A percentile compares a stretch with the other conserved stretches of the same genome.
Evolutionary conservation across 2,329 filamentous ascomycete species (phyloP).

Genomic region (Ascochyta rabiei): DNA sequence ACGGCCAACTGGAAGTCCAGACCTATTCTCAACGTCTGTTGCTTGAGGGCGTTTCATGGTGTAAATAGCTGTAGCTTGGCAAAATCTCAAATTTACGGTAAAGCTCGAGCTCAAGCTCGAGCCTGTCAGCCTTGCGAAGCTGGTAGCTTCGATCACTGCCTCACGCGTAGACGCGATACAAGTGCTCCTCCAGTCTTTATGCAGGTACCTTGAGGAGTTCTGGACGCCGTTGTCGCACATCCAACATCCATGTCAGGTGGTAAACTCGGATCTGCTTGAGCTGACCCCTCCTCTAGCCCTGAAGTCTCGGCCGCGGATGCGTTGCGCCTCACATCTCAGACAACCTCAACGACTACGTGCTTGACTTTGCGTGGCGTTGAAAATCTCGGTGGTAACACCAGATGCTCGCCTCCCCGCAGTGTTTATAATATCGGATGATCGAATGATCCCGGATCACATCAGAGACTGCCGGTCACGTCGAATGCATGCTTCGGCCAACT

Average conservation of each 20-base stretch:
- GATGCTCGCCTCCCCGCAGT: conserved; percentile 26
- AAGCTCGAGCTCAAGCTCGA: conserved; percentile 13
- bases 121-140: conserved; percentile 26
- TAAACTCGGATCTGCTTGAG: conserved; percentile 22
- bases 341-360: conserved; percentile 20
- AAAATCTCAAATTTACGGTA: not conserved
- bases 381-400: conserved; percentile 37
- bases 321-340: conserved; percentile 22
- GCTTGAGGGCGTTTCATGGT: not conserved
- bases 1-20: not conserved
- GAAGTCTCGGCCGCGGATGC: conserved; percentile 43
- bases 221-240: conserved; percentile 27
- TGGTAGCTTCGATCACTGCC: conserved; percentile 12
- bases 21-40: not conserved
- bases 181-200: conserved; percentile 17
- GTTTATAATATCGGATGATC: conserved; percentile 38
- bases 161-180: conserved; percentile 4
- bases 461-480: conserved; percentile 21
- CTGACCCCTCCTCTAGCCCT: conserved; percentile 25
- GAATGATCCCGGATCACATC: conserved; percentile 22
- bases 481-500: conserved; percentile 25
- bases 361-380: conserved; percentile 33
- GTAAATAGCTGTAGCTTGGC: conserved; percentile 2
- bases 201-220: conserved; percentile 36
- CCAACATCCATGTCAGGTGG: conserved; percentile 32